These are phyloP conservation scores for Wickerhamomyces pijperi DNA, from an alignment of 805 yeast genomes.

Conservation along the genomic window DNA sequence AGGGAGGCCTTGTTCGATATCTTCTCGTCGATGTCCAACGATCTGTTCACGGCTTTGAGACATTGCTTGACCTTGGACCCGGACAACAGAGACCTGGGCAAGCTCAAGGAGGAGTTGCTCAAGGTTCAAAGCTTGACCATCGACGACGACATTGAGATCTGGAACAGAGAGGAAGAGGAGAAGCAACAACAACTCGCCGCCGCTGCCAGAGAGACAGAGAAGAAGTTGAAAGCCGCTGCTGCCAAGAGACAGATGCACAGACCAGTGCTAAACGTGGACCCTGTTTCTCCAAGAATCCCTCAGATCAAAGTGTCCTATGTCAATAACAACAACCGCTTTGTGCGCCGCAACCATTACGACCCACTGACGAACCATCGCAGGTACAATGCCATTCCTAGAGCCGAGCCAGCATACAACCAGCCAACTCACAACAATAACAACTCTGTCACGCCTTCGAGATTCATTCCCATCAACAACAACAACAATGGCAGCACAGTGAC, in stretches of 20 bases:
- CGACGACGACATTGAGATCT: slow-evolving; percentile 57
- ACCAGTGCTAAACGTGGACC: slow-evolving; percentile 9
- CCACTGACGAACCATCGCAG: not conserved
- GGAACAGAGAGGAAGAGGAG: slow-evolving; percentile 27
- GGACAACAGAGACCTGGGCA: slow-evolving; percentile 56
- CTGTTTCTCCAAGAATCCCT: slow-evolving; percentile 11
- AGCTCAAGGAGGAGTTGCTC: slow-evolving; percentile 49
- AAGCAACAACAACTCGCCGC: not conserved
- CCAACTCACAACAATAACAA: not conserved
- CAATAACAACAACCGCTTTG: not conserved
- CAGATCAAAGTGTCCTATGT: not conserved
- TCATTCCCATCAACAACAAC: slow-evolving; percentile 17
- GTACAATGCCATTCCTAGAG: not conserved
- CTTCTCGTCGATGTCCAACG: slow-evolving; percentile 80
- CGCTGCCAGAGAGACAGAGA: not conserved
- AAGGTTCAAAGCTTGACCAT: slow-evolving; percentile 62
- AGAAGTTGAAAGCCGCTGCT: not conserved
- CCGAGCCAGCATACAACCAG: not conserved
- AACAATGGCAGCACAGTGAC: slow-evolving; percentile 18
- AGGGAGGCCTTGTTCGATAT: slow-evolving; percentile 88
- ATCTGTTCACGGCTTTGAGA: slow-evolving; percentile 75
- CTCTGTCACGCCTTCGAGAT: slow-evolving; percentile 1
- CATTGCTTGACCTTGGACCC: slow-evolving; percentile 79
- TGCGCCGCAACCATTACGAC: not conserved
- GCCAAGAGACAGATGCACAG: not conserved